Conservation (phyloP, 140 eudicot genomes). For the Ambrosia hybrid region DNA sequence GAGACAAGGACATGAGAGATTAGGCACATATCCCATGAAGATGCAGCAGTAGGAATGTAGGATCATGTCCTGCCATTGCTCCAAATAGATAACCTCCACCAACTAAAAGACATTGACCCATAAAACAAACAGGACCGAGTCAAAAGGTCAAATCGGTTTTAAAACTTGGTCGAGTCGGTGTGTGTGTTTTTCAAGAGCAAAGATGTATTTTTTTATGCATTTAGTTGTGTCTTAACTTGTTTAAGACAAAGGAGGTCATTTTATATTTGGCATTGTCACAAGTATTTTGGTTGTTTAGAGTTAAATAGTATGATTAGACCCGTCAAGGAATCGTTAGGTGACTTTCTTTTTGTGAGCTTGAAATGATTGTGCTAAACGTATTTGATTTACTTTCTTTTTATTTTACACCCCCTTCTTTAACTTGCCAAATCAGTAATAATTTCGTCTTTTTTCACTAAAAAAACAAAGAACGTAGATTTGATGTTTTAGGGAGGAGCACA, state of each 20-base stretch:
- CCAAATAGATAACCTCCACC: conserved; percentile 23
- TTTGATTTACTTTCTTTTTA: too few relatives aligned
- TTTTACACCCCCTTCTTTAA: too few relatives aligned
- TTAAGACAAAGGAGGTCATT: not conserved
- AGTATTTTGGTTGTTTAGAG: not conserved
- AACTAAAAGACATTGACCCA: conserved; percentile 27
- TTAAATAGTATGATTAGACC: not conserved
- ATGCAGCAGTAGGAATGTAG: conserved; percentile 9
- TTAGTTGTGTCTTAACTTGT: conserved; percentile 10
- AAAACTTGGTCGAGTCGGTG: not conserved
- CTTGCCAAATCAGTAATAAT: too few relatives aligned
- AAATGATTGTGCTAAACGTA: too few relatives aligned
- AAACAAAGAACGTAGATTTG: too few relatives aligned
- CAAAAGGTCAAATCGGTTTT: conserved; percentile 16
- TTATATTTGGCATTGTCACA: not conserved
- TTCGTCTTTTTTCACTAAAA: too few relatives aligned
- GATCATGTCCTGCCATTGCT: conserved; percentile 16
- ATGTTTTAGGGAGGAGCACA: too few relatives aligned
- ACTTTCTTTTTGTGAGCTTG: too few relatives aligned
- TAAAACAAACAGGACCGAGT: not conserved
- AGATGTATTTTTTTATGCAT: not conserved
- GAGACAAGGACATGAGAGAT: conserved; percentile 25
- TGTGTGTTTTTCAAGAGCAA: conserved; percentile 1
- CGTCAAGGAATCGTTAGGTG: not conserved
- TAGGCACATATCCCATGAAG: conserved; percentile 22